Base-by-base conservation (phyloP, 2,329 filamentous ascomycete species). In the Fusarium robinianum region DNA sequence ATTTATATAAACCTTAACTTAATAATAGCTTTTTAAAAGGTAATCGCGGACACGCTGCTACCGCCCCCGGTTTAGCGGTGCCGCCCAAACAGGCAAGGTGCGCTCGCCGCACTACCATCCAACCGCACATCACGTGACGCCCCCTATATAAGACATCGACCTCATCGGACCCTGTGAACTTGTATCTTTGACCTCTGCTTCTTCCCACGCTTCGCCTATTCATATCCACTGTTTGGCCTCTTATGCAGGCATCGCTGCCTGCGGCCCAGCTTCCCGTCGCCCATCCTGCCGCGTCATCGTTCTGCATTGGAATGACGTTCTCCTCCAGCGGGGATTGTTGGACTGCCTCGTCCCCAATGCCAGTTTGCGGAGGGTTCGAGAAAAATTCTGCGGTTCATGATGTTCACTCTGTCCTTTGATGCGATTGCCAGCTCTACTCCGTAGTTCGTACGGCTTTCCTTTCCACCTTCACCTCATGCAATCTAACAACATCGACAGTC, bases 131-230 rank as follows among this genome's bases (percentile, higher is more conserved):
- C 41, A 51, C 45, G 40, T 51, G 41, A 51, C 33, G 3, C 16
- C 11, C 33, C 15, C 1, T 49, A 51, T 49, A 51, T 51, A 49
- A 49, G 27, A 43, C 10, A 30, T 24, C 11, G 4, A 32, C 30
- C 46, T 21, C 27, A 2, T 42, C 31, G 9, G 3, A 2, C 40
- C 21, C 34, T 45, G 5, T 2, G 2, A 41, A 41, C 35, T 36
- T 49, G 25, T 45, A 49, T 41, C 46, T 45, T 51, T 41, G 35
- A 51, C 48, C 8, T 51, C 31, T 48, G 7, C 12, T 19, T 44
- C 11, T 8, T 44, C 26, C 19, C 23, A 51, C 18, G 15, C 34
- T 34, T 36, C 9, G 37, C 22, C 23, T 18, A 30, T 45, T 34
- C 6, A 10, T 2, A 34, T 45, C 34, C 8, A 14, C 15, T 17